Evolutionary conservation across 495 filamentous ascomycete genomes (phyloP), one percentile per base, ranked within the genome.

Genomic region (Bathelium albidoporum): DNA sequence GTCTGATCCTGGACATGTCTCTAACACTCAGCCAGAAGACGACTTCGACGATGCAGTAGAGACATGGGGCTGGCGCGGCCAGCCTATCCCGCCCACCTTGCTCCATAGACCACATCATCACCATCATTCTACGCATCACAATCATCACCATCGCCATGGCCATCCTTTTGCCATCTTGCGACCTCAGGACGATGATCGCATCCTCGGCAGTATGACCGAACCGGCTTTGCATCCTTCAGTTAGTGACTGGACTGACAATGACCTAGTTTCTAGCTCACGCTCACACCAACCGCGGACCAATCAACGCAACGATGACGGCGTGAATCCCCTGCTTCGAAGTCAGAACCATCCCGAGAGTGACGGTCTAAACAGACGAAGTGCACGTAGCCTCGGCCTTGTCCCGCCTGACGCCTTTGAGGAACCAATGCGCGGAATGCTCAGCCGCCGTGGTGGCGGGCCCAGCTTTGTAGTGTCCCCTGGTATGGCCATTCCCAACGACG

Each of bases 301-400:
- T 3, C 67, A 77, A 31, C 74, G 74, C 16, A 80, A 79, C 45
- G 90, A 96, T 68, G 90, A 95, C 69, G 90, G 89, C 20, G 79
- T 81, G 2, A 95, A 96, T 70, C 91, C 91, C 58, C 79, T 96
- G 16, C 82, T 80, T 59, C 73, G 73, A 43, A 76, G 76, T 22
- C 62, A 53, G 32, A 62, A 61, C 26, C 18, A 58, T 32, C 41
- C 34, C 11, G 59, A 61, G n/a, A 60, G 59, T 18, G 59, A 39
- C 29, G 64, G 62, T 49, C 60, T 20, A n/a, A n/a, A 44, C 34
- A 39, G 5, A 18, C 36, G 34, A n/a, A 36, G 20, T 7, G 32
- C 60, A 31, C 24, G 9, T 16, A n/a, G n/a, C n/a, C n/a, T 28
- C 9, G 49, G 49, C 49, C 29, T 55, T 10, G 2, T 55, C 2